Conservation (phyloP, 2,329 filamentous ascomycete species). For the Paecilomyces dactylethromorphus region DNA sequence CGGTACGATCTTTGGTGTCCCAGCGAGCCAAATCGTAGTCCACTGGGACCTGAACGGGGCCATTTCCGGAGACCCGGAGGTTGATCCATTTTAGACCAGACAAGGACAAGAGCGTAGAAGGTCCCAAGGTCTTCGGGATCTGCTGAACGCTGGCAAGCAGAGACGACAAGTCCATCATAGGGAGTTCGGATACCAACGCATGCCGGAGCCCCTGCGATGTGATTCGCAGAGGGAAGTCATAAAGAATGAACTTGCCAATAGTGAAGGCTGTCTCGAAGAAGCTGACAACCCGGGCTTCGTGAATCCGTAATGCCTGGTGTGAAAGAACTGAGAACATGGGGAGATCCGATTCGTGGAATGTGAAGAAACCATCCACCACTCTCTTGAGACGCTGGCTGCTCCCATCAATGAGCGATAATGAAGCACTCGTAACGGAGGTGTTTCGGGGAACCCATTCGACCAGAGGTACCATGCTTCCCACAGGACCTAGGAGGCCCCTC, state of each 20-base stretch:
- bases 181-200: constrained; percentile 14
- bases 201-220: constrained; percentile 18
- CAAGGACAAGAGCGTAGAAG: constrained; percentile 15
- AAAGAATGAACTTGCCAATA: constrained; percentile 35
- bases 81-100: constrained; percentile 21
- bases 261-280: constrained; percentile 36
- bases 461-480: constrained; percentile 27
- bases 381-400: constrained; percentile 34
- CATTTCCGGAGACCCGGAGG: constrained; percentile 12
- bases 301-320: constrained; percentile 59
- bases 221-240: constrained; percentile 30
- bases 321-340: constrained; percentile 72
- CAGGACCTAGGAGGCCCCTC: constrained; percentile 25
- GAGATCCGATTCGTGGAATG: constrained; percentile 53
- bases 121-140: constrained; percentile 15
- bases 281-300: constrained; percentile 49
- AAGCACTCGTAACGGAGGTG: constrained; percentile 33
- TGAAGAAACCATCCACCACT: constrained; percentile 31
- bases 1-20: constrained; percentile 60
- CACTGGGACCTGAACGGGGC: constrained; percentile 23
- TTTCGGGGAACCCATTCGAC: constrained; percentile 27
- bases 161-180: constrained; percentile 10
- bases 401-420: constrained; percentile 35
- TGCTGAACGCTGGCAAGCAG: constrained; percentile 12
- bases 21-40: constrained; percentile 61